Evolutionary conservation across 805 yeast species (phyloP).

Genomic region (Millerago galiae): DNA sequence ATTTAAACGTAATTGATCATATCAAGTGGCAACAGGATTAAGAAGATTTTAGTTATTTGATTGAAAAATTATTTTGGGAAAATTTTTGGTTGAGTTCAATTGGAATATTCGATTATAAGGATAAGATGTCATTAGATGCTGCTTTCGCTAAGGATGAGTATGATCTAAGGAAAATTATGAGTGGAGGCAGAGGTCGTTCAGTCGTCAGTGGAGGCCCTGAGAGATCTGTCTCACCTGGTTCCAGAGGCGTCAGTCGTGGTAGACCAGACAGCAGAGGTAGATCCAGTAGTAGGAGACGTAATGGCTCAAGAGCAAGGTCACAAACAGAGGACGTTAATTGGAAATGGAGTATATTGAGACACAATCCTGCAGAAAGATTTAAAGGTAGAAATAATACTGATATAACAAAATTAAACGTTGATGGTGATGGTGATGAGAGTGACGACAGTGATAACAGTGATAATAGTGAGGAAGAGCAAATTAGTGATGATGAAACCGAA

Average conservation of each 20-base stretch:
- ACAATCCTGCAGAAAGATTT: constrained; percentile 68
- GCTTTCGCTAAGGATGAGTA: constrained; percentile 11
- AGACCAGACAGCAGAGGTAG: constrained; percentile 11
- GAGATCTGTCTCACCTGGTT: constrained; percentile 8
- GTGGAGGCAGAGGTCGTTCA: constrained; percentile 13
- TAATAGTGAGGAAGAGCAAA: constrained; percentile 47
- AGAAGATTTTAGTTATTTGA: no score
- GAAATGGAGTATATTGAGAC: constrained; percentile 62
- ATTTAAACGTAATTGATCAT: no score
- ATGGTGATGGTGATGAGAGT: constrained; percentile 11
- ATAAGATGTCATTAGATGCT: constrained; percentile 12
- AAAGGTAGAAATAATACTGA: constrained; percentile 13
- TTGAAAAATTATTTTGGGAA: not conserved
- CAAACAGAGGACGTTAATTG: constrained; percentile 24
- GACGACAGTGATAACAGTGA: constrained; percentile 23
- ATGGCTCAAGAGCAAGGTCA: constrained; percentile 22
- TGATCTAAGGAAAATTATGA: constrained; percentile 6
- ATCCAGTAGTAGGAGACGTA: constrained; percentile 15
- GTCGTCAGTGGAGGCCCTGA: not conserved
- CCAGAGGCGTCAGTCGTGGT: constrained; percentile 12
- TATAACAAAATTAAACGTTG: constrained; percentile 9
- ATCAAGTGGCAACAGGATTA: no score
- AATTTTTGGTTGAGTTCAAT: not conserved
- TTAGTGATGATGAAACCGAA: constrained; percentile 43
- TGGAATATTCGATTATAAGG: not conserved